Base-by-base conservation (phyloP, 1,284 basidiomycete species). In the Termitomyces sp. region DNA sequence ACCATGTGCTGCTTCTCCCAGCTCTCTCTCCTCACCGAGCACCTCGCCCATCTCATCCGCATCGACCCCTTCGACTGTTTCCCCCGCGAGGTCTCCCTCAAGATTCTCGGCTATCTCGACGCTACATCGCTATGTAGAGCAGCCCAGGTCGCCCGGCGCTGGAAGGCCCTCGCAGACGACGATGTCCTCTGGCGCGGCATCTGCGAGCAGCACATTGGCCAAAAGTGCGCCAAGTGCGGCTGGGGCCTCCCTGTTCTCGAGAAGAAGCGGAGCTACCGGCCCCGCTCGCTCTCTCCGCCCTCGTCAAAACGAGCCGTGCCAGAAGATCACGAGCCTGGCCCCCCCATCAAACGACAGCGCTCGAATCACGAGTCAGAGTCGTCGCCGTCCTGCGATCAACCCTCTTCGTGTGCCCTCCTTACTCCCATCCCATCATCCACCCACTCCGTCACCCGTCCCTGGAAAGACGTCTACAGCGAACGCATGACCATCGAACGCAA, bases 1-100 rank as follows among this genome's bases (percentile, higher is more conserved):
- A 98, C 97, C n/a, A 99, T 99, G 92, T 99, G 96, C 71, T 99
- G 96, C 73, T 98, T 97, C 76, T 93, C 93, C 39, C 96, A 98
- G 67, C 86, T 99, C n/a, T 98, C 96, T 21, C 89, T 98, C 54
- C 86, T 99, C 48, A 91, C 93, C 13, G 92, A 97, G 59, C 91
- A 95, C 55, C 87, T 99, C 54, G 79, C 86, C 24, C 85, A 92
- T 61, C 87, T 98, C 59, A 98, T 97, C 69, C 88, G 96, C 59
- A 88, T 97, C 68, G 97, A 99, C 70, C 97, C 97, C 8, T 96
- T 99, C 72, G 76, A 82, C 46, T 84, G 94, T 60, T 82, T 99
- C 46, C 97, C 96, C 0, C 86, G 91, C 54, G 96, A 99, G 69
- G 83, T 97, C 58, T 85, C 84, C 15, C 83, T 99, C 68, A 93